Evolutionary conservation across 352 stramenopile species (phyloP).

Genomic region (Pythium dissimile): DNA sequence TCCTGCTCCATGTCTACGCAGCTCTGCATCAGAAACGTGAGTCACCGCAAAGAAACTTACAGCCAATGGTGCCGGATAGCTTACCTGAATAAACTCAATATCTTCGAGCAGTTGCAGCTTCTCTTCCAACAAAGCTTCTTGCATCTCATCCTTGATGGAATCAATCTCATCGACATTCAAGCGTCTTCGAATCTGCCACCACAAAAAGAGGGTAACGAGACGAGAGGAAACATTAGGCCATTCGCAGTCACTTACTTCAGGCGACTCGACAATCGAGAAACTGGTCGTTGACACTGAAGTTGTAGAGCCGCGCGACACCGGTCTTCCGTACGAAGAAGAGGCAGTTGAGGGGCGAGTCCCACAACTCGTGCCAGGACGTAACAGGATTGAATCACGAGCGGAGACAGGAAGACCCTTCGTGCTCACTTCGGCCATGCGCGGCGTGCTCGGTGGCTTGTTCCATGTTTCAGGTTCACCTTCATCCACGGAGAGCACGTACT

Average conservation of each 20-base stretch:
- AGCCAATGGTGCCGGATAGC: background rate
- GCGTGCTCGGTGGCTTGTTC: slow-evolving; percentile 29
- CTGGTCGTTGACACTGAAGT: slow-evolving; percentile 33
- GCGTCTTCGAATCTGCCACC: slow-evolving; percentile 31
- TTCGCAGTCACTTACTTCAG: slow-evolving; percentile 36
- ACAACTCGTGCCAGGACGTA: slow-evolving; percentile 54
- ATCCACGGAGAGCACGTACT: slow-evolving; percentile 44
- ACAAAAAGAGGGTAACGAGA: background rate
- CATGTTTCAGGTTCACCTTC: background rate
- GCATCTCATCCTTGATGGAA: slow-evolving; percentile 56
- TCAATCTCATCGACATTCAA: slow-evolving; percentile 78
- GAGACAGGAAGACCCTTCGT: background rate
- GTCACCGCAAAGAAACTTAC: background rate
- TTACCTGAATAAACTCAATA: slow-evolving; percentile 79
- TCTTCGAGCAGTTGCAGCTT: slow-evolving; percentile 66
- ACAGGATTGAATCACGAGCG: slow-evolving; percentile 16
- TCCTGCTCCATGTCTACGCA: slow-evolving; percentile 87
- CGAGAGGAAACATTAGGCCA: no score
- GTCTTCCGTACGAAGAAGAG: slow-evolving; percentile 37
- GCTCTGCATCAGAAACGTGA: slow-evolving; percentile 24
- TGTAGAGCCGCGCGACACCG: slow-evolving; percentile 64
- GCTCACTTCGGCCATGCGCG: slow-evolving; percentile 37
- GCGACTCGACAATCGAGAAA: slow-evolving; percentile 53
- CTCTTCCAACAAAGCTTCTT: slow-evolving; percentile 54
- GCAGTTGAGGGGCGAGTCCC: slow-evolving; percentile 35